Conservation (phyloP, 768 basidiomycete genomes). For the Termitomyces sp. region DNA sequence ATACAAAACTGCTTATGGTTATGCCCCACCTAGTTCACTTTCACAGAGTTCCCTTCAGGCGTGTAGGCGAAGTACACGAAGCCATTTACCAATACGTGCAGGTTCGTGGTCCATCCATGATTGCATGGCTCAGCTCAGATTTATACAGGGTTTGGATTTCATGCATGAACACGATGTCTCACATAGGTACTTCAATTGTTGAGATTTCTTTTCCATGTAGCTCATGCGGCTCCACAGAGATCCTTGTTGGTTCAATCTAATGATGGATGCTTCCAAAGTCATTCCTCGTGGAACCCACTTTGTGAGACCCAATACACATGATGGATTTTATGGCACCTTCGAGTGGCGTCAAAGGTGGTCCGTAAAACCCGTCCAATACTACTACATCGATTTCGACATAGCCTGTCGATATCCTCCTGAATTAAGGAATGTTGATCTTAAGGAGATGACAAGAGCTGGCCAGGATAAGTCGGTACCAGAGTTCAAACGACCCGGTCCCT, state of each 20-base stretch:
- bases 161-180: conserved; percentile 1
- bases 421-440: neutral
- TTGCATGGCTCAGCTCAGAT: neutral
- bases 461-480: conserved; percentile 2
- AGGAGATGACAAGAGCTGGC: neutral
- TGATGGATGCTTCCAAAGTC: conserved; percentile 4
- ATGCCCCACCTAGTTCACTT: conserved; percentile 1
- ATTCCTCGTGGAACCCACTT: conserved; percentile 4
- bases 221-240: neutral
- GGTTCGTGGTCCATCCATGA: neutral
- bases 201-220: neutral
- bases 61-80: neutral
- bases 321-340: neutral
- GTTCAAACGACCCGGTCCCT: neutral
- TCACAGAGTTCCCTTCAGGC: neutral
- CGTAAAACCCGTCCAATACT: conserved; percentile 10
- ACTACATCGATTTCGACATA: conserved; percentile 2
- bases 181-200: neutral
- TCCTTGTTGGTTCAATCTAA: neutral
- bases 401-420: neutral
- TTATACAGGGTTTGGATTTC: neutral
- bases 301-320: neutral
- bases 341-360: neutral
- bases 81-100: neutral
- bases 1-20: neutral